Evolutionary conservation across 129 eudicot genomes (phyloP).

Genomic region (Erigeron canadensis): DNA sequence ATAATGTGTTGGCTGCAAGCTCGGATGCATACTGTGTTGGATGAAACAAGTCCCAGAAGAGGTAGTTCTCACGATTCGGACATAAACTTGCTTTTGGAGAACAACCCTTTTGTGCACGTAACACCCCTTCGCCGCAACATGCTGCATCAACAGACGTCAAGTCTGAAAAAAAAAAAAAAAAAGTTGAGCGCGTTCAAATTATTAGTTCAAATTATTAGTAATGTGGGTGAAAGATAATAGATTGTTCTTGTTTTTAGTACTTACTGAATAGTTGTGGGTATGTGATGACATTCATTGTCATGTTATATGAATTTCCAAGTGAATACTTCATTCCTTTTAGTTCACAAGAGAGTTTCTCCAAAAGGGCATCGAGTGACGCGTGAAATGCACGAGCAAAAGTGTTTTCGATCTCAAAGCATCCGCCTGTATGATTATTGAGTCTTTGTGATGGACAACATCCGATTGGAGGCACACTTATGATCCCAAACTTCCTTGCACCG

Average conservation of each 20-base stretch:
- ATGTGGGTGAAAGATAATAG: neutral
- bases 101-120: slow-evolving; percentile 52
- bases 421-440: slow-evolving; percentile 39
- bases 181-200: neutral
- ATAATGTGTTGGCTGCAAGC: slow-evolving; percentile 50
- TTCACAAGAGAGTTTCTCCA: slow-evolving; percentile 39
- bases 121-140: slow-evolving; percentile 64
- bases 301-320: slow-evolving; percentile 57
- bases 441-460: slow-evolving; percentile 76
- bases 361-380: slow-evolving; percentile 38
- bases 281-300: slow-evolving; percentile 53
- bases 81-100: slow-evolving; percentile 49
- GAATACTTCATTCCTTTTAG: slow-evolving; percentile 56
- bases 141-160: slow-evolving; percentile 49
- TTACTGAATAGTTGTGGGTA: slow-evolving; percentile 49
- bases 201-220: neutral
- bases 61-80: slow-evolving; percentile 37
- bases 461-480: slow-evolving; percentile 57
- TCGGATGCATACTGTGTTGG: slow-evolving; percentile 57
- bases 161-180: slow-evolving; percentile 30
- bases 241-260: neutral
- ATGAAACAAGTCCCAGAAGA: slow-evolving; percentile 79
- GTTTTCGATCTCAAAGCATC: slow-evolving; percentile 51
- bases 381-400: slow-evolving; percentile 46
- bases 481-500: slow-evolving; percentile 73